A percentile compares a stretch with the other conserved stretches of the same genome.
These are phyloP conservation scores for Peterozyma xylosa DNA, from an alignment of 805 yeast species.

Conservation along the genomic window DNA sequence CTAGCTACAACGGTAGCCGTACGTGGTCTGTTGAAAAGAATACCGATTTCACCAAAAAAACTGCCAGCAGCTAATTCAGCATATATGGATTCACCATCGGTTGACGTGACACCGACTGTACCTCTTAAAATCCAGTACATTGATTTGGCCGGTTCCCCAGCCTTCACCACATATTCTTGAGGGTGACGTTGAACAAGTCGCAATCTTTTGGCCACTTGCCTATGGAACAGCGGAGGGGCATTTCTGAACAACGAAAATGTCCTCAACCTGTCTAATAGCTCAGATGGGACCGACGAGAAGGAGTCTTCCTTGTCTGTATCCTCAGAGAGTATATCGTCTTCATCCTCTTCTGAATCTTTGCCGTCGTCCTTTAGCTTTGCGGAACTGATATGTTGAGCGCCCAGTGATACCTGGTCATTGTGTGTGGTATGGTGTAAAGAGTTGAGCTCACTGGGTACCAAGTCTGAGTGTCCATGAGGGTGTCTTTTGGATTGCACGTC, in stretches of 20 bases:
- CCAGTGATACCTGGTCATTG: no score
- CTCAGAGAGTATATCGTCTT: not conserved
- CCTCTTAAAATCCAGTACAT: conserved; percentile 81
- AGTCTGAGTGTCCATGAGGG: no score
- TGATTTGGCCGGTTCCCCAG: conserved; percentile 66
- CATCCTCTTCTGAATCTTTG: conserved; percentile 16
- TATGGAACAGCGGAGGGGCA: conserved; percentile 61
- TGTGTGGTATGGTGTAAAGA: no score
- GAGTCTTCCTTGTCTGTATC: conserved; percentile 11
- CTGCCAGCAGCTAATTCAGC: conserved; percentile 66
- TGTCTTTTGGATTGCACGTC: no score
- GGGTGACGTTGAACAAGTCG: conserved; percentile 57
- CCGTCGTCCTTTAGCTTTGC: conserved; percentile 8
- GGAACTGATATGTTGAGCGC: no score
- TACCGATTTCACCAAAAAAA: conserved; percentile 77
- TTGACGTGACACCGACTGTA: conserved; percentile 65
- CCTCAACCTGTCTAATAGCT: conserved; percentile 42
- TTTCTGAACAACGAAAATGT: conserved; percentile 58
- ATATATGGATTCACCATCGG: conserved; percentile 69
- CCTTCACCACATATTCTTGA: conserved; percentile 60
- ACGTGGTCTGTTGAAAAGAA: conserved; percentile 65
- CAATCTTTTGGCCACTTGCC: conserved; percentile 49
- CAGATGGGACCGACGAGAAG: conserved; percentile 36
- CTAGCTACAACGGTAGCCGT: conserved; percentile 74
- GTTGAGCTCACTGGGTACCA: no score